Evolutionary conservation across 257 asterid genomes (phyloP).

Genomic region (Solanum gracilifrons): DNA sequence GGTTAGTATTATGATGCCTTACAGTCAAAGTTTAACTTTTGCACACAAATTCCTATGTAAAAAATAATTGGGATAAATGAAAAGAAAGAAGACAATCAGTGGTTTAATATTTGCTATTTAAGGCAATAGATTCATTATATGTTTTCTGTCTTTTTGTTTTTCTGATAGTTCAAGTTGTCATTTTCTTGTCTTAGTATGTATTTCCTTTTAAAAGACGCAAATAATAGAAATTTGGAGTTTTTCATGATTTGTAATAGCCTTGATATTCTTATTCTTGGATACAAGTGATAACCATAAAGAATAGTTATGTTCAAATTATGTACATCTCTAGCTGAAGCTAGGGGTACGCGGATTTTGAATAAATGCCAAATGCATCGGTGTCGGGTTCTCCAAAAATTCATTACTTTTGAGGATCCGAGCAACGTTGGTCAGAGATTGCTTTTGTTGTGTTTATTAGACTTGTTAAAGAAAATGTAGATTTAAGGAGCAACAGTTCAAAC

Average conservation of each 20-base stretch:
- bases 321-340: background rate
- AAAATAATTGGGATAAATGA: background rate
- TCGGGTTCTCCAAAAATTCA: background rate
- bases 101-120: background rate
- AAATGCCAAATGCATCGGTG: background rate
- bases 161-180: background rate
- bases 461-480: background rate
- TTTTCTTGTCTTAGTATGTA: background rate
- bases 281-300: background rate
- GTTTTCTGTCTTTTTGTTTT: background rate
- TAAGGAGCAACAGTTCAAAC: constrained; percentile 15
- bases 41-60: background rate
- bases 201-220: background rate
- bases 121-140: background rate
- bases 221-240: background rate
- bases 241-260: background rate
- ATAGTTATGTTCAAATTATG: background rate
- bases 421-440: background rate
- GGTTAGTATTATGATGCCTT: constrained; percentile 36
- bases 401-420: background rate
- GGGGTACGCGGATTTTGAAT: background rate
- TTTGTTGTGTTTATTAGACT: background rate
- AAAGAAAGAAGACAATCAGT: background rate
- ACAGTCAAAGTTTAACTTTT: background rate
- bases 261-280: background rate